A percentile compares a stretch with the other conserved stretches of the same genome.
Conservation (phyloP, 495 filamentous ascomycete genomes). For the Daldinia loculata region DNA sequence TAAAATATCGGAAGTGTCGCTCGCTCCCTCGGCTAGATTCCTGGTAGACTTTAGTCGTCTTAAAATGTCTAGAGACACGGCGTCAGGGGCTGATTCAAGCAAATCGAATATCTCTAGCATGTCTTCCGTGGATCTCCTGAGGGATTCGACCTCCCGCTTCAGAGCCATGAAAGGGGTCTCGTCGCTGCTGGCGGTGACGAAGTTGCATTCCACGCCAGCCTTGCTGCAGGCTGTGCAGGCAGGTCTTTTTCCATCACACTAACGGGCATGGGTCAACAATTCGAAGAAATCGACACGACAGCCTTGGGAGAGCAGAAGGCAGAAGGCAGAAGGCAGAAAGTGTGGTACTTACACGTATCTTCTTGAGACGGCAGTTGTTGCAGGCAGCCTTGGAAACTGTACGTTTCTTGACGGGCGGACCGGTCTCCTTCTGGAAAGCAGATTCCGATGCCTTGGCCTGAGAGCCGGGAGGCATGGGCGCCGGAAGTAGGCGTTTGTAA, state of each 20-base stretch:
- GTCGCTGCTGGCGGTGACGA: slow-evolving; percentile 39
- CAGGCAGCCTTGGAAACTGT: slow-evolving; percentile 40
- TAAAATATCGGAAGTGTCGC: slow-evolving; percentile 32
- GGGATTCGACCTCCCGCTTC: slow-evolving; percentile 40
- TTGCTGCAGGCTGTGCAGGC: slow-evolving; percentile 34
- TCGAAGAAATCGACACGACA: neutral
- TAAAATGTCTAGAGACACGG: slow-evolving; percentile 35
- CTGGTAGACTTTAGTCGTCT: slow-evolving; percentile 34
- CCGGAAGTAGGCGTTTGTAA: slow-evolving; percentile 38
- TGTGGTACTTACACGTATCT: slow-evolving; percentile 29
- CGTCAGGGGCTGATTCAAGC: slow-evolving; percentile 35
- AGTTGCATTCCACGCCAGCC: slow-evolving; percentile 30
- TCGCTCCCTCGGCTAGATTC: slow-evolving; percentile 25
- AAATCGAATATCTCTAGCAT: slow-evolving; percentile 32
- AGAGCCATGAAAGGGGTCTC: slow-evolving; percentile 40
- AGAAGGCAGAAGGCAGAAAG: neutral
- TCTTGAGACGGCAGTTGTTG: slow-evolving; percentile 38
- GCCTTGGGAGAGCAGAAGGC: neutral
- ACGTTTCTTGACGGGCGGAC: slow-evolving; percentile 39
- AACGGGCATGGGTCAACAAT: slow-evolving; percentile 8
- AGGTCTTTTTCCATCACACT: slow-evolving; percentile 39
- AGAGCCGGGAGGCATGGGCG: slow-evolving; percentile 31
- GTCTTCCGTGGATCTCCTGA: slow-evolving; percentile 34
- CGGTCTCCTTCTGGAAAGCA: slow-evolving; percentile 24
- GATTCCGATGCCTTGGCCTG: slow-evolving; percentile 24